phyloP scores from a whole-genome alignment of 2,329 filamentous ascomycete species.

The Calonectria pseudoturangicola region DNA sequence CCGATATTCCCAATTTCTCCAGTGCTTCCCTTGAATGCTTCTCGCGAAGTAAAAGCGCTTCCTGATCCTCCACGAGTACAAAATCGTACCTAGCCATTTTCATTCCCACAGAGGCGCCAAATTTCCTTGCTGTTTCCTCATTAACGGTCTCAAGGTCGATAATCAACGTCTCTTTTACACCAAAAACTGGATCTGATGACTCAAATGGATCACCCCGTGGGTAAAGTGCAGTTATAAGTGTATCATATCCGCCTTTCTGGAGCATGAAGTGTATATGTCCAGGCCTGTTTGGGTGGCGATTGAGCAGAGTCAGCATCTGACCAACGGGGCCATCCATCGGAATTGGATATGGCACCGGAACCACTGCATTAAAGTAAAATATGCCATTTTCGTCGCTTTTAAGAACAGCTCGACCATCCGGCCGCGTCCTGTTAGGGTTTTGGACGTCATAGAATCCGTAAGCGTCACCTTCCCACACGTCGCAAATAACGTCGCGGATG shows the following conservation, averaged over 20 bases:
- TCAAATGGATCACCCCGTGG: constrained; percentile 87
- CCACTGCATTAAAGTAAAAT: constrained; percentile 89
- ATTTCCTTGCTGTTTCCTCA: constrained; percentile 14
- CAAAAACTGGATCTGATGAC: constrained; percentile 89
- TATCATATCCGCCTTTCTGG: constrained; percentile 60
- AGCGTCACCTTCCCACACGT: constrained; percentile 87
- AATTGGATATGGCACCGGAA: constrained; percentile 89
- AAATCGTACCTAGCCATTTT: constrained; percentile 34
- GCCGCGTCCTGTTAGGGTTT: constrained; percentile 72
- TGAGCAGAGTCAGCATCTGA: constrained; percentile 77
- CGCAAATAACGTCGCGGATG: constrained; percentile 78
- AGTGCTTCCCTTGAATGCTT: constrained; percentile 30
- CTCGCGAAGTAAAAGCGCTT: constrained; percentile 1
- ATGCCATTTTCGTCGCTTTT: constrained; percentile 52
- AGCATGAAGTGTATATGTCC: constrained; percentile 94
- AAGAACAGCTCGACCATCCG: constrained; percentile 56
- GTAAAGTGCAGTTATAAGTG: constrained; percentile 75
- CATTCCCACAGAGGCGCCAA: background rate
- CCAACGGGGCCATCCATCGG: constrained; percentile 90
- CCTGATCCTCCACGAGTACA: constrained; percentile 34
- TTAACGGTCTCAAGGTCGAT: constrained; percentile 69
- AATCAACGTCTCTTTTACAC: constrained; percentile 86
- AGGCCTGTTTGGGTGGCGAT: constrained; percentile 83
- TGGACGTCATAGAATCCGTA: constrained; percentile 86
- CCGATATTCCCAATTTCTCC: constrained; percentile 10